Evolutionary conservation across 371 early-diverging fungal species (phyloP), one percentile per base, ranked within the genome.

Genomic region (Encephalitozoon hellem): DNA sequence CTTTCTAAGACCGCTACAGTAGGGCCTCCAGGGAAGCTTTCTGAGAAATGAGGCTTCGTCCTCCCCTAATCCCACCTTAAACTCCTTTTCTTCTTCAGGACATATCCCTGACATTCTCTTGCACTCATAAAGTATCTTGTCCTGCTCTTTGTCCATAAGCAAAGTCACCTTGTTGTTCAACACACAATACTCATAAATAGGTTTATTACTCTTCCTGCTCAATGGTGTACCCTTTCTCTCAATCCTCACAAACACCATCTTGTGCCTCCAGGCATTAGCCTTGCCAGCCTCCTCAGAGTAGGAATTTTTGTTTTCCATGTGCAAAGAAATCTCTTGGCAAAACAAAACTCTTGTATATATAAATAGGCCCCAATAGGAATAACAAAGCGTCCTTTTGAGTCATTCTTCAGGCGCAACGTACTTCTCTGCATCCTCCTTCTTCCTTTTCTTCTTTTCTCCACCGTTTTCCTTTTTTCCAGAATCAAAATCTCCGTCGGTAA

Each of bases 401-500:
- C 49, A 47, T 23, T 67, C 67, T 15, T 67, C 49, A 5, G 47
- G 43, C 0, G 23, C 32, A 28, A 43, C n/a, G 23, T 67, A 45
- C 26, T 43, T 67, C 49, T 67, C 49, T 9, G 28, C 21, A 3
- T 45, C 71, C 38, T 68, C 52, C 43, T 38, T 45, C 66, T 23
- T 67, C 28, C 38, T 54, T 26, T 26, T 26, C 23, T 67, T 26
- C 9, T 9, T 39, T 26, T 59, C 26, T 49, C 6, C 23, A 4
- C 32, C 34, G 32, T 67, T 26, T 38, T 71, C 30, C 11, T 39
- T 69, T 49, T 67, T 42, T 55, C 67, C 67, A 6, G 11, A 67
- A n/a, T n/a, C 26, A 63, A 21, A 45, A 12, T 53, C 28, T 23
- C 34, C 59, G 32, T 67, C 69, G 8, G 49, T 8, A 71, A 74